Evolutionary conservation across 2,329 filamentous ascomycete genomes (phyloP).

Genomic region (Clonostachys byssicola): DNA sequence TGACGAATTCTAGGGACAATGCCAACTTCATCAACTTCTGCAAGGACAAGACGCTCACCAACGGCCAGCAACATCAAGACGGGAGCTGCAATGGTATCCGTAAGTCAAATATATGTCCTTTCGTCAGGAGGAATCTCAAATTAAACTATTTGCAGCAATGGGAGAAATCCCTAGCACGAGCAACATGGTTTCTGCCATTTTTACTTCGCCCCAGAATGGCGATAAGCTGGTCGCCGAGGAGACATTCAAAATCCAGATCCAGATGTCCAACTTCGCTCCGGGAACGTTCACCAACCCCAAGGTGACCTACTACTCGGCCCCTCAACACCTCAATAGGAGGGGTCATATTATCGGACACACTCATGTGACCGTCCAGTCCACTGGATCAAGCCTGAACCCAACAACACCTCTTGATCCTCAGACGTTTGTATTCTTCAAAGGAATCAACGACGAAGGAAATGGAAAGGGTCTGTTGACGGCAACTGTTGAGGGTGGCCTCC

Average conservation of each 20-base stretch:
- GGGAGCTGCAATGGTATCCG: conserved; percentile 63
- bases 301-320: conserved; percentile 57
- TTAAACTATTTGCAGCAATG: conserved; percentile 37
- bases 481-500: conserved; percentile 52
- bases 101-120: conserved; percentile 26
- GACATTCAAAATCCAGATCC: conserved; percentile 49
- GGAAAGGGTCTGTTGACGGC: conserved; percentile 48
- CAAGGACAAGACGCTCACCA: conserved; percentile 47
- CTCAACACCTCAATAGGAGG: conserved; percentile 42
- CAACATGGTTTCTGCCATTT: conserved; percentile 54
- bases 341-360: conserved; percentile 55
- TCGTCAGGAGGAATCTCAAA: background rate
- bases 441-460: conserved; percentile 59
- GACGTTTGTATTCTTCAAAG: conserved; percentile 61
- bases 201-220: conserved; percentile 47
- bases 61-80: conserved; percentile 50
- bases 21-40: conserved; percentile 65
- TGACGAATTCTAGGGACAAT: conserved; percentile 33
- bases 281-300: conserved; percentile 59
- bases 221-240: conserved; percentile 39
- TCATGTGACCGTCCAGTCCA: conserved; percentile 54
- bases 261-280: conserved; percentile 46
- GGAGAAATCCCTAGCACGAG: conserved; percentile 51
- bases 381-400: conserved; percentile 46
- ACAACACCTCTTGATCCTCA: conserved; percentile 44